These are phyloP conservation scores for Holtermanniella nyarrowii DNA, from an alignment of 768 basidiomycete genomes.

Conservation along the genomic window DNA sequence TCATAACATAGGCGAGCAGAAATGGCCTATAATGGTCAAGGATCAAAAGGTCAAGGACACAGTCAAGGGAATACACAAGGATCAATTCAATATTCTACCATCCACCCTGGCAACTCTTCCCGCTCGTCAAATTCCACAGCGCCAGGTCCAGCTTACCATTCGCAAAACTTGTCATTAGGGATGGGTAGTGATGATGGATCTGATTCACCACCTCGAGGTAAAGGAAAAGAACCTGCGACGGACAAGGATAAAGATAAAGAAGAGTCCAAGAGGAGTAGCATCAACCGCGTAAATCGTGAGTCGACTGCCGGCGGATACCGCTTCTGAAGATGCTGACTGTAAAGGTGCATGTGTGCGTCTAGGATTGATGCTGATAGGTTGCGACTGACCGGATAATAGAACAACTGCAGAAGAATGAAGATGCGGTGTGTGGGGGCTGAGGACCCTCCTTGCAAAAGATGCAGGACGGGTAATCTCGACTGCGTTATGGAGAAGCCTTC, in stretches of 20 bases:
- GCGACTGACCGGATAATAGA: constrained; percentile 46
- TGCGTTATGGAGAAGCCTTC: constrained; percentile 91
- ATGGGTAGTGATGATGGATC: too few species aligned
- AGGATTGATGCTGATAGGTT: constrained; percentile 16
- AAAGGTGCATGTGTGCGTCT: constrained; percentile 21
- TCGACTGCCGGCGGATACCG: not conserved
- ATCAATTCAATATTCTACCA: too few species aligned
- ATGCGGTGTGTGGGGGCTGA: constrained; percentile 96
- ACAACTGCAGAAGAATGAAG: constrained; percentile 91
- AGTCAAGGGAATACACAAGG: too few species aligned
- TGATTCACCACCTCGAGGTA: too few species aligned
- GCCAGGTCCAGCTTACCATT: too few species aligned
- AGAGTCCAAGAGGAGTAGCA: constrained; percentile 33
- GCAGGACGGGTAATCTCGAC: constrained; percentile 75
- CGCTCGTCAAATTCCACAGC: too few species aligned
- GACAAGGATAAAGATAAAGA: not conserved
- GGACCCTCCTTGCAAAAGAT: constrained; percentile 90
- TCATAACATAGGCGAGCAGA: too few species aligned
- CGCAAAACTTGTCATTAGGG: too few species aligned
- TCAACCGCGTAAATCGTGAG: constrained; percentile 40
- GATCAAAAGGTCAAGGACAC: too few species aligned
- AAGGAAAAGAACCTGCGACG: too few species aligned
- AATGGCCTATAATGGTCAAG: too few species aligned
- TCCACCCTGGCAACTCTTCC: too few species aligned
- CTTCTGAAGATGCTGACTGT: not conserved